A percentile compares a stretch with the other conserved stretches of the same genome.
phyloP scores from a whole-genome alignment of 176 grass and related monocot species.

The Paspalum notatum region DNA sequence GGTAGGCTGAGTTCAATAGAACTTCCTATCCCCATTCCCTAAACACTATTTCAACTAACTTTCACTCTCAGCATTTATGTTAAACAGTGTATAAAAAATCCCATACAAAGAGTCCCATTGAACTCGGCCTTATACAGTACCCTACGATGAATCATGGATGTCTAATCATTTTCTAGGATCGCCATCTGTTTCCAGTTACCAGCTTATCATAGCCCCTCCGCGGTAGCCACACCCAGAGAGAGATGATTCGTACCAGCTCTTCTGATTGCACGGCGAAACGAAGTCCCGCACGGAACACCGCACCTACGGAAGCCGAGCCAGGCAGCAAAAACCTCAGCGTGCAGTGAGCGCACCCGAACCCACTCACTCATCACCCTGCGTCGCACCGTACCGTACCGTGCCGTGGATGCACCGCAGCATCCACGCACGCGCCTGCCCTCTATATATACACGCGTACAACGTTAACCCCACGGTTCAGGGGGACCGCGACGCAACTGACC shows the following conservation, averaged over 20 bases:
- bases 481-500: constrained; percentile 7
- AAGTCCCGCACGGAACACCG: too few species aligned
- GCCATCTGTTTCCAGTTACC: not conserved
- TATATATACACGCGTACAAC: not conserved
- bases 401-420: not conserved
- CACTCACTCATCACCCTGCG: not conserved
- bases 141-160: not conserved
- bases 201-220: too few species aligned
- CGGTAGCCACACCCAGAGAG: too few species aligned
- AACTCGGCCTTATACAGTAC: too few species aligned
- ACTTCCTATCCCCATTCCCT: too few species aligned
- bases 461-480: not conserved
- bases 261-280: too few species aligned
- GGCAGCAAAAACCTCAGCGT: not conserved
- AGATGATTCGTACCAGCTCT: too few species aligned
- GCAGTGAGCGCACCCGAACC: not conserved
- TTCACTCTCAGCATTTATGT: too few species aligned
- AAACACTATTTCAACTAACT: too few species aligned
- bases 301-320: not conserved
- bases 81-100: too few species aligned
- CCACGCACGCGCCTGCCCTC: not conserved
- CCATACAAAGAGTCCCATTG: too few species aligned
- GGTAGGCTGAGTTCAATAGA: too few species aligned
- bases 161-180: not conserved
- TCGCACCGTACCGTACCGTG: not conserved